Evolutionary conservation across 768 basidiomycete genomes (phyloP).

Genomic region (Zangia roseola): DNA sequence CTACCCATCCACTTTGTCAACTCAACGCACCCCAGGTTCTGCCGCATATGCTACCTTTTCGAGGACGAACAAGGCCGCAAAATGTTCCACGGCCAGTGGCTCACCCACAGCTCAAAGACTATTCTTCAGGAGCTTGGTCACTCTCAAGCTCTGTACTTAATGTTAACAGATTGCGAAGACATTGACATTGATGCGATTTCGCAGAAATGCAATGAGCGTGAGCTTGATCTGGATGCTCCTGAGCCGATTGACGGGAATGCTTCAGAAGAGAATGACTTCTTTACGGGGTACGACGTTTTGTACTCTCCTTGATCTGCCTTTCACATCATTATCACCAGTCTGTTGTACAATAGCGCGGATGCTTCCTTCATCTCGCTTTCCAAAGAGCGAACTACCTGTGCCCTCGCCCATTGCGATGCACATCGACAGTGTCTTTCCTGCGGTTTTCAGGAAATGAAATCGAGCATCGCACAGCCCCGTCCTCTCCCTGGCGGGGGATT

Average conservation of each 20-base stretch:
- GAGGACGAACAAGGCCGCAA: conserved; percentile 40
- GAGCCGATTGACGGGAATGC: conserved; percentile 48
- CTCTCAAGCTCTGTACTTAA: conserved; percentile 54
- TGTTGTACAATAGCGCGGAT: conserved; percentile 49
- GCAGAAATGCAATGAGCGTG: conserved; percentile 52
- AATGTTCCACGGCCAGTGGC: conserved; percentile 73
- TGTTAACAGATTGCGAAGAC: conserved; percentile 54
- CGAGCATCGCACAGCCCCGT: conserved; percentile 24
- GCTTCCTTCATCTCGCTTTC: conserved; percentile 49
- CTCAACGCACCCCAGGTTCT: conserved; percentile 52
- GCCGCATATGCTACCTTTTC: conserved; percentile 63
- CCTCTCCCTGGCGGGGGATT: conserved; percentile 35
- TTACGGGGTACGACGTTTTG: conserved; percentile 46
- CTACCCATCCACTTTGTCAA: neutral
- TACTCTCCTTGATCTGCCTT: neutral
- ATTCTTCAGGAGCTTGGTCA: conserved; percentile 67
- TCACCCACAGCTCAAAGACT: conserved; percentile 60
- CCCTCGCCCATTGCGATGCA: conserved; percentile 29
- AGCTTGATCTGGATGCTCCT: conserved; percentile 39
- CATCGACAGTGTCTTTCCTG: conserved; percentile 53
- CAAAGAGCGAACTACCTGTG: conserved; percentile 27
- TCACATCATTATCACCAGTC: conserved; percentile 31
- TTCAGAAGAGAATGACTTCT: conserved; percentile 47
- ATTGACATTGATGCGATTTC: conserved; percentile 55
- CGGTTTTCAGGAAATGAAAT: conserved; percentile 31